These are phyloP conservation scores for Botrytis squamosa DNA, from an alignment of 2,329 filamentous ascomycete genomes.

Conservation along the genomic window DNA sequence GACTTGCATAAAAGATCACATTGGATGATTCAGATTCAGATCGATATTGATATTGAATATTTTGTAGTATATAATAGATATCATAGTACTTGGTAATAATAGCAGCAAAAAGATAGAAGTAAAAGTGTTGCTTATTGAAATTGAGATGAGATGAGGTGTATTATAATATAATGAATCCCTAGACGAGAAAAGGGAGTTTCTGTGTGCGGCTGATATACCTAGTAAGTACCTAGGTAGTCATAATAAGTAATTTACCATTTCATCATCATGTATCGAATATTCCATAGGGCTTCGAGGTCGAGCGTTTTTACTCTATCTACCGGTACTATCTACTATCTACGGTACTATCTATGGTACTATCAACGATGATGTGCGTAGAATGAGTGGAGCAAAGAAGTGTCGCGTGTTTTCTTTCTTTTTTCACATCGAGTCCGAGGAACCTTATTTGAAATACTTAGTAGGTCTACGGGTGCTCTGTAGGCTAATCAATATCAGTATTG, in stretches of 20 bases:
- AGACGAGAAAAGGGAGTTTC: not conserved
- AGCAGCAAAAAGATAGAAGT: not conserved
- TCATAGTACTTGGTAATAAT: not conserved
- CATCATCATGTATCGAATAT: not conserved
- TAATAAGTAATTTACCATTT: not conserved
- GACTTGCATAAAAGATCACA: not conserved
- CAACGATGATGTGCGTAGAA: conserved; percentile 2
- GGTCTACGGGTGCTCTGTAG: not conserved
- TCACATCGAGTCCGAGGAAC: not conserved
- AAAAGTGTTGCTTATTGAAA: not conserved
- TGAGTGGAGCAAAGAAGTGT: not conserved
- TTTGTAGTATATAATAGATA: too few relatives aligned
- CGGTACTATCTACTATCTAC: not conserved
- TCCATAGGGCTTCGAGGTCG: not conserved
- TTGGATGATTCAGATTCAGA: not conserved
- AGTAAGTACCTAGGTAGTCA: not conserved
- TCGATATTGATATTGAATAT: not conserved
- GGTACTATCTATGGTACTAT: not conserved
- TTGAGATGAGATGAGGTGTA: not conserved
- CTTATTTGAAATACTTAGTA: not conserved
- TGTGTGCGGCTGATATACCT: not conserved
- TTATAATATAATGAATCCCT: not conserved
- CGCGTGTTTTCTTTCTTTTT: not conserved
- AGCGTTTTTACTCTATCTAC: not conserved
- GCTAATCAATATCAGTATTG: not conserved